phyloP scores from a whole-genome alignment of 140 eudicot genomes.

The Bidens hawaiensis region DNA sequence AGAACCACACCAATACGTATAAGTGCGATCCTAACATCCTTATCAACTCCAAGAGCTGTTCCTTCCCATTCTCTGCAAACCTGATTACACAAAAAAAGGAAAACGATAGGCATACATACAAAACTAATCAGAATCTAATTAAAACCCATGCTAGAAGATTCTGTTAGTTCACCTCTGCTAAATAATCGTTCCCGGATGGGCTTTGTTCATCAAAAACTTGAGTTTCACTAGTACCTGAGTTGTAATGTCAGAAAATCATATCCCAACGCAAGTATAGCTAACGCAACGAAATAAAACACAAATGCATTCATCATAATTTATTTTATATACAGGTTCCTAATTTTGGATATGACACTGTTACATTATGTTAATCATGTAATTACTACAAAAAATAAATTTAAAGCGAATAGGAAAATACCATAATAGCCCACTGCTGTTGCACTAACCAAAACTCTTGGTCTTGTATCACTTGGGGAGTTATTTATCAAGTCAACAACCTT shows the following conservation, averaged over 20 bases:
- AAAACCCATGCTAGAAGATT: neutral
- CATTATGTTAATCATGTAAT: neutral
- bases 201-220: constrained; percentile 80
- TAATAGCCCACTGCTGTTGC: constrained; percentile 98
- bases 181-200: constrained; percentile 94
- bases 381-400: neutral
- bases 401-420: constrained; percentile 32
- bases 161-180: constrained; percentile 65
- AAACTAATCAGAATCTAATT: neutral
- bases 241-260: neutral
- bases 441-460: constrained; percentile 83
- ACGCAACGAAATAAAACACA: neutral
- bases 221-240: constrained; percentile 85
- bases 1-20: constrained; percentile 94
- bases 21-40: constrained; percentile 78
- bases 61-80: constrained; percentile 99
- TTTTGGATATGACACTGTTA: neutral
- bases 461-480: constrained; percentile 45
- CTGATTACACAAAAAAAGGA: constrained; percentile 27
- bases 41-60: constrained; percentile 63
- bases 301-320: neutral
- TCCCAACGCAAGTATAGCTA: neutral
- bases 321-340: neutral
- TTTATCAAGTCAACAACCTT: constrained; percentile 87
- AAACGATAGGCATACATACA: neutral